These are phyloP conservation scores for Hyaloscypha hepaticicola DNA, from an alignment of 495 filamentous ascomycete genomes.

Conservation along the genomic window DNA sequence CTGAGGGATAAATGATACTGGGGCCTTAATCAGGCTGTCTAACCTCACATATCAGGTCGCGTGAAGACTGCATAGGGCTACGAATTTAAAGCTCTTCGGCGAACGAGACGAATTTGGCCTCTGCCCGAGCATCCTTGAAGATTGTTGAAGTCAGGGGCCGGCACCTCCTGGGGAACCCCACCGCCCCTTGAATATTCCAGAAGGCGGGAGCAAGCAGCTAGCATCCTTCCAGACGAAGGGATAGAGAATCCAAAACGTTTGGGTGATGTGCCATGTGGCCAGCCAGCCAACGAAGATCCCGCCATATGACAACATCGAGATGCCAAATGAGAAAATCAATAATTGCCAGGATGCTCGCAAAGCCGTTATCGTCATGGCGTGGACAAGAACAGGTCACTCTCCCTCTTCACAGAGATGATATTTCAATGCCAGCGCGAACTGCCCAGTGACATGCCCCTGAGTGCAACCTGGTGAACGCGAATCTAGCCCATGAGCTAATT, in stretches of 20 bases:
- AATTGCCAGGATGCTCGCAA: background rate
- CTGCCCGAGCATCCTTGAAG: background rate
- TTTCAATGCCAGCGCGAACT: background rate
- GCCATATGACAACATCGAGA: background rate
- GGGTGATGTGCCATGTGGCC: slow-evolving; percentile 5
- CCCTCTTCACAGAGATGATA: background rate
- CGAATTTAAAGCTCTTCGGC: background rate
- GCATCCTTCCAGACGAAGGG: slow-evolving; percentile 3
- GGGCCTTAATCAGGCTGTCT: background rate
- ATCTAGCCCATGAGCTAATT: background rate
- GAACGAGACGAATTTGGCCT: background rate
- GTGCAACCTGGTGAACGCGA: background rate
- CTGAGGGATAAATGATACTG: background rate
- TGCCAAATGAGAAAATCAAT: background rate
- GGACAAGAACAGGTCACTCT: background rate
- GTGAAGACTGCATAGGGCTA: background rate
- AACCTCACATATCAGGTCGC: background rate
- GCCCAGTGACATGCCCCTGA: background rate
- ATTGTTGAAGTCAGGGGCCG: background rate
- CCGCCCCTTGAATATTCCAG: background rate
- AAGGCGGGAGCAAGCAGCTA: background rate
- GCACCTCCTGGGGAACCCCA: background rate
- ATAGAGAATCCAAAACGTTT: slow-evolving; percentile 1
- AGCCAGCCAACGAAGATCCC: background rate
- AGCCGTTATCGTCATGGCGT: background rate